Evolutionary conservation across 192 early-diverging fungal species (phyloP).

Genomic region (Phycomyces blakesleeanus): DNA sequence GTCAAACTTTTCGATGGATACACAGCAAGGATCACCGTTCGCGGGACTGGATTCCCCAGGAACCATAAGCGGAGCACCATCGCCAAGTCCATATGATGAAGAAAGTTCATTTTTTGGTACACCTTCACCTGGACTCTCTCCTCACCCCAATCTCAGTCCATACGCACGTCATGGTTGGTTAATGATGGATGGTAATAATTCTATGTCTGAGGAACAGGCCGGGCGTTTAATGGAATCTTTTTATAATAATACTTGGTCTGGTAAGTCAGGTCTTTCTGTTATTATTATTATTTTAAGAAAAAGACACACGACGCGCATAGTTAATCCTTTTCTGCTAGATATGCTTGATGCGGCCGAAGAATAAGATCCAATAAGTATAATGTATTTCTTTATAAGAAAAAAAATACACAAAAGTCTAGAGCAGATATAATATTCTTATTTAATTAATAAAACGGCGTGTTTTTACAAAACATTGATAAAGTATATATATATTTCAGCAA

Average conservation of each 20-base stretch:
- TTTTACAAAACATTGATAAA: too few relatives aligned
- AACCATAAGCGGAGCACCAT: neutral
- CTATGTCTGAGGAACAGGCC: conserved; percentile 11
- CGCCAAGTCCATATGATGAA: neutral
- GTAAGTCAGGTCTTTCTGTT: conserved; percentile 8
- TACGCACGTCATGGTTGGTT: conserved; percentile 11
- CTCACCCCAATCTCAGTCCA: conserved; percentile 10
- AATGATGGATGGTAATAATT: conserved; percentile 17
- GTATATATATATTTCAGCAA: too few relatives aligned
- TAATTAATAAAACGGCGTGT: too few relatives aligned
- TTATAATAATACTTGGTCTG: conserved; percentile 11
- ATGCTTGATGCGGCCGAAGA: too few relatives aligned
- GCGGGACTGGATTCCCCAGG: neutral
- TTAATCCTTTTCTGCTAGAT: too few relatives aligned
- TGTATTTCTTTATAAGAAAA: too few relatives aligned
- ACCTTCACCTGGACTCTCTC: neutral
- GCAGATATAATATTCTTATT: too few relatives aligned
- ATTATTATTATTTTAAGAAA: too few relatives aligned
- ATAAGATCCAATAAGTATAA: too few relatives aligned
- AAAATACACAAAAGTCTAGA: too few relatives aligned
- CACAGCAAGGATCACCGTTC: neutral
- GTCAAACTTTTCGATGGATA: conserved; percentile 9
- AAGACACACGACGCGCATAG: too few relatives aligned
- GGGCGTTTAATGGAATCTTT: conserved; percentile 11
- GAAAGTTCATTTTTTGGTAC: neutral